Evolutionary conservation across 2,329 filamentous ascomycete genomes (phyloP).

Genomic region (Fusarium xylarioides): DNA sequence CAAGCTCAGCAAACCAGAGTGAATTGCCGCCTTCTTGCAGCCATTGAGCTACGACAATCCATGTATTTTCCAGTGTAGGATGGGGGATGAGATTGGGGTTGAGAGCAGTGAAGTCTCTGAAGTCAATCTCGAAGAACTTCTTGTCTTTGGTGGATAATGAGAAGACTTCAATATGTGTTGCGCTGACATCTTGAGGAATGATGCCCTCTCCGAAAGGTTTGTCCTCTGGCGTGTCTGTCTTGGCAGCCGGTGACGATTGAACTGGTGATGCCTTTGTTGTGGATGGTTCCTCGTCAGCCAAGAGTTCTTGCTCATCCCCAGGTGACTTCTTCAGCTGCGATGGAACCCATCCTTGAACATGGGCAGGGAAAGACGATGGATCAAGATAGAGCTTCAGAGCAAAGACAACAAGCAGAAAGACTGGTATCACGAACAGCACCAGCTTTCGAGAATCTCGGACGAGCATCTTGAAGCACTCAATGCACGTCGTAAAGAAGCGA

Average conservation of each 20-base stretch:
- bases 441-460: constrained; percentile 46
- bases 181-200: not conserved
- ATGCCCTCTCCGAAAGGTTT: not conserved
- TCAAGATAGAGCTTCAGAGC: constrained; percentile 33
- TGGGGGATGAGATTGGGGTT: constrained; percentile 69
- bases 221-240: not conserved
- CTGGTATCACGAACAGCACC: constrained; percentile 43
- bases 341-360: constrained; percentile 14
- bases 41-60: constrained; percentile 62
- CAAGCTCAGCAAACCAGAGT: constrained; percentile 54
- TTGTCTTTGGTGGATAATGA: constrained; percentile 57
- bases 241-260: not conserved
- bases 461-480: constrained; percentile 42
- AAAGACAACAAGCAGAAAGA: constrained; percentile 45
- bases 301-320: not conserved
- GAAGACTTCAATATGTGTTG: constrained; percentile 51
- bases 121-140: constrained; percentile 60
- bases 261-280: not conserved
- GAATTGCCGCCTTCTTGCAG: constrained; percentile 39
- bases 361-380: not conserved
- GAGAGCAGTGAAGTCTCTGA: constrained; percentile 52
- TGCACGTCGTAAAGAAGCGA: not conserved
- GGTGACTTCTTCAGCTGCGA: not conserved
- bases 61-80: constrained; percentile 56
- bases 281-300: not conserved